These are phyloP conservation scores for Pseudopithomyces chartarum DNA, from an alignment of 2,329 filamentous ascomycete species.

Conservation along the genomic window DNA sequence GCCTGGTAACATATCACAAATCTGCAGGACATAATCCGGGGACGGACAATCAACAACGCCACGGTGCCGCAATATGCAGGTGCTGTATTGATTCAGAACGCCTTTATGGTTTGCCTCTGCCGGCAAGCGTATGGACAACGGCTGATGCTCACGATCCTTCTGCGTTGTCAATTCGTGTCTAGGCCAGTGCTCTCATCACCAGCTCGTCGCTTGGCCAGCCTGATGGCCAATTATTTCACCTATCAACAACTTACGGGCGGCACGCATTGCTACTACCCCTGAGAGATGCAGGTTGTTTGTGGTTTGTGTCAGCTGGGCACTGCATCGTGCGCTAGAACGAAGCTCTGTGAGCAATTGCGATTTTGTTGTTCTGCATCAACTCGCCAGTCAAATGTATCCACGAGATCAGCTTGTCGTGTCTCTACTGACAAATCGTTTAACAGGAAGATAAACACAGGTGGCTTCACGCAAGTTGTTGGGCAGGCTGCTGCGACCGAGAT, in stretches of 20 bases:
- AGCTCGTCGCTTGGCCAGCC: slow-evolving; percentile 8
- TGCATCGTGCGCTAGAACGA: slow-evolving; percentile 26
- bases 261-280: slow-evolving; percentile 24
- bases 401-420: slow-evolving; percentile 15
- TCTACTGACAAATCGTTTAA: slow-evolving; percentile 11
- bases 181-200: slow-evolving; percentile 26
- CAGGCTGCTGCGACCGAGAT: neutral
- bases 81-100: slow-evolving; percentile 34
- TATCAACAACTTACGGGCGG: slow-evolving; percentile 4
- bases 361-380: slow-evolving; percentile 17
- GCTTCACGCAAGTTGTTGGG: neutral
- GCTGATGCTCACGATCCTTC: slow-evolving; percentile 3
- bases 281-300: slow-evolving; percentile 37
- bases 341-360: slow-evolving; percentile 30
- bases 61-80: slow-evolving; percentile 40
- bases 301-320: slow-evolving; percentile 41
- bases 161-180: slow-evolving; percentile 10
- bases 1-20: slow-evolving; percentile 24
- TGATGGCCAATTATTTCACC: slow-evolving; percentile 26
- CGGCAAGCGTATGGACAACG: slow-evolving; percentile 9
- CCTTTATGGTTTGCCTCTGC: slow-evolving; percentile 19
- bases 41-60: slow-evolving; percentile 35
- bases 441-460: neutral
- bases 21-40: slow-evolving; percentile 25
- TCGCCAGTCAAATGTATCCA: slow-evolving; percentile 14